These are phyloP conservation scores for Termitomyces sp. DNA, from an alignment of 768 basidiomycete genomes.

Conservation along the genomic window DNA sequence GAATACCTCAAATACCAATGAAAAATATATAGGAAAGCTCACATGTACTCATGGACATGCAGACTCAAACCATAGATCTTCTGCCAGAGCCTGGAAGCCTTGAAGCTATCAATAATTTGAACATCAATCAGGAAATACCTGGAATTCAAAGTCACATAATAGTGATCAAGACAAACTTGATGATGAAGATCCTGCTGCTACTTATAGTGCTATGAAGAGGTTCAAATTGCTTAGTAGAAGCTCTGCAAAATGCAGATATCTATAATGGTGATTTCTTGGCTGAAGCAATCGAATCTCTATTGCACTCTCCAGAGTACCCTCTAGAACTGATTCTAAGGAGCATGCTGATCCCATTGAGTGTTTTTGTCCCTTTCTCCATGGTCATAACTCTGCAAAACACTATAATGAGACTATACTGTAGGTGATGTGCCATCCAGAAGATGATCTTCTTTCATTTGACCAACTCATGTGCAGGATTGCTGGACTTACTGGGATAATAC, in stretches of 20 bases:
- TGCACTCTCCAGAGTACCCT: not conserved
- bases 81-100: not conserved
- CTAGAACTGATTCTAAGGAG: not conserved
- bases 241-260: slow-evolving; percentile 3
- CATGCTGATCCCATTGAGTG: slow-evolving; percentile 5
- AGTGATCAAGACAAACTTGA: not conserved
- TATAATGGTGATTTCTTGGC: slow-evolving; percentile 5
- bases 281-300: not conserved
- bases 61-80: not conserved
- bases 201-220: slow-evolving; percentile 6
- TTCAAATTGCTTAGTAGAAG: slow-evolving; percentile 1
- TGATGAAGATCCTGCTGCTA: not conserved
- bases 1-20: not conserved
- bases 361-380: slow-evolving; percentile 3
- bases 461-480: slow-evolving; percentile 9
- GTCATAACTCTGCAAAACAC: slow-evolving; percentile 1
- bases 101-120: not conserved
- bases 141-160: too few species aligned
- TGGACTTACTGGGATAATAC: slow-evolving; percentile 5
- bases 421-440: slow-evolving; percentile 1
- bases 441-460: slow-evolving; percentile 6
- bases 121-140: too few species aligned
- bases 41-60: not conserved
- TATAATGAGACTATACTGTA: slow-evolving; percentile 3
- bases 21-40: not conserved